These are phyloP conservation scores for Kodamaea kakaduensis DNA, from an alignment of 805 yeast species.

Conservation along the genomic window DNA sequence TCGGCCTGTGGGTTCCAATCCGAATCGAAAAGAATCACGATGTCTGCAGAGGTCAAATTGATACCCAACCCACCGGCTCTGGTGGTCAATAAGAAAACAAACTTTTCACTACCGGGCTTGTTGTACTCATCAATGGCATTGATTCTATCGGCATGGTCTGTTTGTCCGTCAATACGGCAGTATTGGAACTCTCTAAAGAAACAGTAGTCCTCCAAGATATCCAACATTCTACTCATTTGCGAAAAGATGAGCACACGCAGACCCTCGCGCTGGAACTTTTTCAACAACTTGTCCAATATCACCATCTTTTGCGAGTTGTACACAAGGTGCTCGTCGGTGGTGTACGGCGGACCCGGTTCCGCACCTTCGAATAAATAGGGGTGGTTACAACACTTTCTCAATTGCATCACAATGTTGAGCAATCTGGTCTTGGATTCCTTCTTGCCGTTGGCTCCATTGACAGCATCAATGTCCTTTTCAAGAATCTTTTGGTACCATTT, in stretches of 20 bases:
- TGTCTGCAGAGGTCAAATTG: slow-evolving; percentile 75
- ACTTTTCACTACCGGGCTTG: slow-evolving; percentile 67
- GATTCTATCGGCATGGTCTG: slow-evolving; percentile 74
- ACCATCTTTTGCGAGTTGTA: slow-evolving; percentile 69
- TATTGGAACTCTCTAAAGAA: slow-evolving; percentile 63
- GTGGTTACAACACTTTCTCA: slow-evolving; percentile 81
- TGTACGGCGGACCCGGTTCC: slow-evolving; percentile 85
- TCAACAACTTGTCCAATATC: slow-evolving; percentile 63
- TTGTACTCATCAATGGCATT: slow-evolving; percentile 75
- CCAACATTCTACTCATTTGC: slow-evolving; percentile 80
- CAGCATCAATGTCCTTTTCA: slow-evolving; percentile 81
- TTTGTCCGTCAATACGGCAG: slow-evolving; percentile 80
- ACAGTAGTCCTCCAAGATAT: slow-evolving; percentile 77
- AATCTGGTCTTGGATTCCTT: slow-evolving; percentile 73
- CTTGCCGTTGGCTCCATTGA: slow-evolving; percentile 74
- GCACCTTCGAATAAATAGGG: slow-evolving; percentile 85
- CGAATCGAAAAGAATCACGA: slow-evolving; percentile 70
- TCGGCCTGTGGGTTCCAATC: slow-evolving; percentile 93
- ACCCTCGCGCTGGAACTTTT: slow-evolving; percentile 61
- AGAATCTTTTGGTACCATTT: slow-evolving; percentile 72
- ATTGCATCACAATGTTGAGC: slow-evolving; percentile 78
- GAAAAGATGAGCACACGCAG: slow-evolving; percentile 76
- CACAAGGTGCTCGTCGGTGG: slow-evolving; percentile 80
- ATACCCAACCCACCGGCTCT: slow-evolving; percentile 92
- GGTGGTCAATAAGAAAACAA: slow-evolving; percentile 72